These are phyloP conservation scores for Oryza rufipogon DNA, from an alignment of 176 grass and related monocot genomes.

Conservation along the genomic window DNA sequence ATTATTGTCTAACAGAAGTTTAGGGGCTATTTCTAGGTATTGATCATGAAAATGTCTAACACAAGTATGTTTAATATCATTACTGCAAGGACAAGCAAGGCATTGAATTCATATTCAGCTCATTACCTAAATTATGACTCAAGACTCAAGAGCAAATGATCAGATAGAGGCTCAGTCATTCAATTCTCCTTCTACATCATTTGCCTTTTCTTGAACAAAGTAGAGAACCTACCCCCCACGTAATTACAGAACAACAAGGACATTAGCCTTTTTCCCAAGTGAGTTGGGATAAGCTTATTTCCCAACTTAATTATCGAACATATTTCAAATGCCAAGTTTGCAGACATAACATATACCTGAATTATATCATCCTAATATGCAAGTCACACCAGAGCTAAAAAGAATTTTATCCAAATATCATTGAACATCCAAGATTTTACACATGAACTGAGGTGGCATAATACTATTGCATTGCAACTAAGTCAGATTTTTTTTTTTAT, in stretches of 20 bases:
- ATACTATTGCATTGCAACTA: constrained; percentile 12
- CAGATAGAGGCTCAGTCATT: not conserved
- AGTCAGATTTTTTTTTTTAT: not conserved
- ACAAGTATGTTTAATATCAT: constrained; percentile 11
- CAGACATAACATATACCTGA: constrained; percentile 14
- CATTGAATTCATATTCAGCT: not conserved
- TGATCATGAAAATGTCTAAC: constrained; percentile 12
- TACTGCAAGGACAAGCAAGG: not conserved
- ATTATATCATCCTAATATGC: not conserved
- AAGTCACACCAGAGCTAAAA: not conserved
- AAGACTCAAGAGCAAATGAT: not conserved
- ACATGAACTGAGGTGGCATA: not conserved
- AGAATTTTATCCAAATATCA: not conserved
- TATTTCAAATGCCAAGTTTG: not conserved
- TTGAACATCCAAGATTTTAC: not conserved
- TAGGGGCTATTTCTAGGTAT: not conserved
- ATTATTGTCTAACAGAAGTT: not conserved
- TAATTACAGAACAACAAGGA: not conserved
- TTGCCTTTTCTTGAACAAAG: not conserved
- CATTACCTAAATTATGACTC: not conserved
- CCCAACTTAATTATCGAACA: not conserved
- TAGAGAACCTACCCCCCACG: not conserved
- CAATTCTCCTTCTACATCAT: not conserved
- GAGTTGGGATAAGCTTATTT: not conserved
- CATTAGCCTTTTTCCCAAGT: not conserved